These are phyloP conservation scores for Botrytis elliptica DNA, from an alignment of 2,329 filamentous ascomycete species.

Conservation along the genomic window DNA sequence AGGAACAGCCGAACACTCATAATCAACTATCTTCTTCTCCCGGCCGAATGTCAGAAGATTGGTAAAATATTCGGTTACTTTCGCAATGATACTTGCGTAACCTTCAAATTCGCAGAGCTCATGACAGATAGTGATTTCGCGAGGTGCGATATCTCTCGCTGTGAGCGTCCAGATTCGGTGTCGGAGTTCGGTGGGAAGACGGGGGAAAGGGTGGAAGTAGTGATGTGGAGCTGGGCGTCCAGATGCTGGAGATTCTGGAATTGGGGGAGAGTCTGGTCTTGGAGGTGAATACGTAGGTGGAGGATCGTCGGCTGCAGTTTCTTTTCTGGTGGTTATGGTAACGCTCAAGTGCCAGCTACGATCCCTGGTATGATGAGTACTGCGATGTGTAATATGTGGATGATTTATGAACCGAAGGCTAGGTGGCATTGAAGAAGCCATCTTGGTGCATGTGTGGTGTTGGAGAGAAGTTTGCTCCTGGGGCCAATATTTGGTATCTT, in stretches of 20 bases:
- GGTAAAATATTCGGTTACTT: background rate
- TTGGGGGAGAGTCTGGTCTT: background rate
- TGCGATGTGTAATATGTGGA: background rate
- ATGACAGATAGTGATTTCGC: background rate
- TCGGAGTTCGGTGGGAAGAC: background rate
- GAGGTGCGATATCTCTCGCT: background rate
- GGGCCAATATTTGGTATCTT: background rate
- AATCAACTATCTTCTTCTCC: background rate
- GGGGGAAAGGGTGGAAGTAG: background rate
- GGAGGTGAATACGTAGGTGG: background rate
- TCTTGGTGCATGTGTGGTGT: background rate
- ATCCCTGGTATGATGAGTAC: background rate
- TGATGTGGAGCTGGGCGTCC: background rate
- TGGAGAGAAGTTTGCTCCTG: background rate
- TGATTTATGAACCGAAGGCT: background rate
- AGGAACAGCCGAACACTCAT: background rate
- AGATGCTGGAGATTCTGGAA: background rate
- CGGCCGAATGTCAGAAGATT: background rate
- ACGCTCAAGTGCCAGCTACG: background rate
- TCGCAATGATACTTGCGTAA: background rate
- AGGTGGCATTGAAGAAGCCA: background rate
- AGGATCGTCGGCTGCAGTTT: background rate
- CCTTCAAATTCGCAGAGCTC: background rate
- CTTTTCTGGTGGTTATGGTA: background rate
- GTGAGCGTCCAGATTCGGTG: background rate